These are phyloP conservation scores for Fusarium sp. DNA, from an alignment of 2,329 filamentous ascomycete species.

Conservation along the genomic window DNA sequence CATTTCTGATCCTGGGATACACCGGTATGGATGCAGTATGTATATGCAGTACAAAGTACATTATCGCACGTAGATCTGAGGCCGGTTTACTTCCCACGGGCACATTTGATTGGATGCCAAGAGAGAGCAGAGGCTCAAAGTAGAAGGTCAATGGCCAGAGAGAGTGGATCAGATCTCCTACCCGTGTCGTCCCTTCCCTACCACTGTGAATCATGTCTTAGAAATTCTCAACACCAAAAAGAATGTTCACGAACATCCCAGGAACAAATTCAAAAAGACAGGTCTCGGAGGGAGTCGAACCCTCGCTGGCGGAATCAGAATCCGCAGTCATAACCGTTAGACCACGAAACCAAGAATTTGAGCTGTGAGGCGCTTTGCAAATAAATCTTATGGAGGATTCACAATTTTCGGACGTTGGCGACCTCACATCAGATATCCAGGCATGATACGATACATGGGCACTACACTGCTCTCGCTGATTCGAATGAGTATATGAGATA, in stretches of 20 bases:
- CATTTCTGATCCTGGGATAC: not conserved
- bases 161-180: not conserved
- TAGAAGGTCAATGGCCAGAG: not conserved
- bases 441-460: not conserved
- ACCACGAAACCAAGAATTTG: constrained; percentile 23
- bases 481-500: not conserved
- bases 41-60: not conserved
- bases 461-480: not conserved
- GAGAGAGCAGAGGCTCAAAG: not conserved
- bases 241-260: too few relatives aligned
- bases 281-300: constrained; percentile 6
- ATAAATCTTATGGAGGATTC: rapidly evolving
- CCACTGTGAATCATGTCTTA: not conserved
- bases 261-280: not conserved
- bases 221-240: not conserved
- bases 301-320: constrained; percentile 31
- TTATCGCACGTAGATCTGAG: constrained; percentile 1
- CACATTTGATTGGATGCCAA: not conserved
- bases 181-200: not conserved
- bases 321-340: constrained; percentile 21
- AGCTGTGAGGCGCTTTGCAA: not conserved
- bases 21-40: not conserved
- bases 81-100: not conserved
- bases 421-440: not conserved
- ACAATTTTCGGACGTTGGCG: not conserved